phyloP scores from a whole-genome alignment of 106 monocot genomes.

The Posidonia australis region DNA sequence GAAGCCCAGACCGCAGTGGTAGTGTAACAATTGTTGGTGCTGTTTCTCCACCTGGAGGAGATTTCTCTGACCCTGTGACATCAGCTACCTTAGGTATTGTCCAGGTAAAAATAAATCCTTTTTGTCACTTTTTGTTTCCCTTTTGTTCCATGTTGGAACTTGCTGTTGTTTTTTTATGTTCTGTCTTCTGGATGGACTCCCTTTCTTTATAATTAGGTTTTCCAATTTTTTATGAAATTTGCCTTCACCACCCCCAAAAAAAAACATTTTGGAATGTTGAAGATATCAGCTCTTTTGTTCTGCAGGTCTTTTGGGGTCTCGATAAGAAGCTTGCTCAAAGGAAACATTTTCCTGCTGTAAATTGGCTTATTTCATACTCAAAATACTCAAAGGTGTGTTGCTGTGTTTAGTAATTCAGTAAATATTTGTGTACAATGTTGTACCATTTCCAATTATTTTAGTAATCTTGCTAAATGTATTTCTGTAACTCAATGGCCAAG shows the following conservation, averaged over 20 bases:
- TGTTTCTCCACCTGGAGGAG: constrained; percentile 98
- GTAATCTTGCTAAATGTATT: background rate
- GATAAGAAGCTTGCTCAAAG: constrained; percentile 99
- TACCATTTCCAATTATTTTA: background rate
- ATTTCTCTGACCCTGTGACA: constrained; percentile 99
- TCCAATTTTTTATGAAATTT: too few relatives aligned
- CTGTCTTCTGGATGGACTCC: too few relatives aligned
- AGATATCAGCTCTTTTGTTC: background rate
- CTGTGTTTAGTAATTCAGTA: background rate
- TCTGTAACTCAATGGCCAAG: background rate
- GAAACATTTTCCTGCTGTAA: constrained; percentile 97
- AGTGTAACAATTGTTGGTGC: constrained; percentile 99
- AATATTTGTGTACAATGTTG: background rate
- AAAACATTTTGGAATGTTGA: too few relatives aligned
- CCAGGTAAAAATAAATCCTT: constrained; percentile 60
- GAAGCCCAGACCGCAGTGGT: constrained; percentile 70
- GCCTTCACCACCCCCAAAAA: too few relatives aligned
- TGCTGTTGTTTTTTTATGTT: too few relatives aligned
- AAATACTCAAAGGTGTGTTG: constrained; percentile 80
- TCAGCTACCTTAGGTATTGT: constrained; percentile 98
- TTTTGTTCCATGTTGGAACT: too few relatives aligned
- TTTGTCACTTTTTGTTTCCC: too few relatives aligned
- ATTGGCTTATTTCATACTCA: constrained; percentile 99
- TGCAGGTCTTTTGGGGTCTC: constrained; percentile 95
- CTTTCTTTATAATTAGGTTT: too few relatives aligned